These are phyloP conservation scores for Plasmodium blacklocki DNA, from an alignment of 169 alveolate species.

Conservation along the genomic window DNA sequence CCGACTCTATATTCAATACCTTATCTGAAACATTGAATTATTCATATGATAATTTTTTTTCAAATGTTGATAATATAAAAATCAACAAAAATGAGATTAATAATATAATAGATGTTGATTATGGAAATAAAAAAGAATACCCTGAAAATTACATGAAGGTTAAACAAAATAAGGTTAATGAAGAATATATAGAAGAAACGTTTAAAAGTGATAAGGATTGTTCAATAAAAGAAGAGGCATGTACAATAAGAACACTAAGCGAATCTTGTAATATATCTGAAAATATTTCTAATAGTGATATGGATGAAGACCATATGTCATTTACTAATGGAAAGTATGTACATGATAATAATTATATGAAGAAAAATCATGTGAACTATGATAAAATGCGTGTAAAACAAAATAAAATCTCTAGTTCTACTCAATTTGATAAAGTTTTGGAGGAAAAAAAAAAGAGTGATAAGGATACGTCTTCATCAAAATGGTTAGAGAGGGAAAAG, in stretches of 20 bases:
- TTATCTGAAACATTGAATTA: slow-evolving; percentile 63
- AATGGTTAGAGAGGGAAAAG: no score
- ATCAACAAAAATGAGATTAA: neutral
- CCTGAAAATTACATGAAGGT: neutral
- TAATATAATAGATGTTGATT: neutral
- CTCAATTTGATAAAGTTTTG: no score
- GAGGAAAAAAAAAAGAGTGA: no score
- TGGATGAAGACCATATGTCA: no score
- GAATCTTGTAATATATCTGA: no score
- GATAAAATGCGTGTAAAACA: no score
- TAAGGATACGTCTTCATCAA: no score
- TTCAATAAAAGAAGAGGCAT: slow-evolving; percentile 5
- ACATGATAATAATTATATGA: no score
- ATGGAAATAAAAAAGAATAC: neutral
- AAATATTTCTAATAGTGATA: no score
- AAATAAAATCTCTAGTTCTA: no score
- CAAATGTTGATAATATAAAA: slow-evolving; percentile 6
- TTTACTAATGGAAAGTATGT: no score
- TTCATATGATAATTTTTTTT: slow-evolving; percentile 44
- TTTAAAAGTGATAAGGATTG: neutral
- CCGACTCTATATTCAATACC: slow-evolving; percentile 33
- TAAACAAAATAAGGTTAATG: neutral
- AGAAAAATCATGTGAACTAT: no score
- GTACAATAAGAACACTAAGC: neutral
- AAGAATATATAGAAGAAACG: neutral